Conservation (phyloP, 1,284 basidiomycete genomes). For the Ganoderma lingzhi region DNA sequence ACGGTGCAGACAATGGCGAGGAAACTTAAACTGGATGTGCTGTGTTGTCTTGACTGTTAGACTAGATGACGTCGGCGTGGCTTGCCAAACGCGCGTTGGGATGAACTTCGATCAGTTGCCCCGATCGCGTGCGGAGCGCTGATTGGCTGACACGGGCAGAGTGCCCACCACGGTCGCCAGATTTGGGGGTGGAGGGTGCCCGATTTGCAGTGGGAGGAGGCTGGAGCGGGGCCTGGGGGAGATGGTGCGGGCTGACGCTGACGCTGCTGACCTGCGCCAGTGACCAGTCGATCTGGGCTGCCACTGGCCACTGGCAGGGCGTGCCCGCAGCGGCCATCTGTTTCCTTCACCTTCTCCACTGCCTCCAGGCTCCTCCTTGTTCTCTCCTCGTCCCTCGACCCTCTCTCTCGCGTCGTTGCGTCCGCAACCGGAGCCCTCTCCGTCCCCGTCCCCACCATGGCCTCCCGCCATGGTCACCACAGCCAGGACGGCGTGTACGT, state of each 20-base stretch:
- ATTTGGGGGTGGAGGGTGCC: neutral
- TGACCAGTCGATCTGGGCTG: neutral
- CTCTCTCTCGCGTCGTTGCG: constrained; percentile 18
- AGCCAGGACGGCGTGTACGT: constrained; percentile 45
- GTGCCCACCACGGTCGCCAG: neutral
- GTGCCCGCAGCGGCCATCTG: constrained; percentile 12
- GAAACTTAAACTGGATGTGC: neutral
- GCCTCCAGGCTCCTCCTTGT: neutral
- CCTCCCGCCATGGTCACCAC: constrained; percentile 40
- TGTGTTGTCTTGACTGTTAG: neutral
- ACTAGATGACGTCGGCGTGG: neutral
- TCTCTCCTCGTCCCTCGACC: constrained; percentile 1
- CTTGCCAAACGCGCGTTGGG: neutral
- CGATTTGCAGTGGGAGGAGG: neutral
- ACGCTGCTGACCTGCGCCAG: neutral
- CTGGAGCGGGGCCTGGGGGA: constrained; percentile 14
- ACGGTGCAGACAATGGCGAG: neutral
- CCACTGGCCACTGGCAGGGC: neutral
- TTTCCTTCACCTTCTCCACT: constrained; percentile 2
- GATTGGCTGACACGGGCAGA: neutral
- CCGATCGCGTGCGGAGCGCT: neutral
- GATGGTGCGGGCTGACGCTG: constrained; percentile 11
- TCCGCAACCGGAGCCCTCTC: constrained; percentile 32
- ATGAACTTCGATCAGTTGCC: neutral
- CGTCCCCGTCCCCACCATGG: constrained; percentile 34